Percentiles rank a stretch among this genome's conserved stretches.
phyloP scores from a whole-genome alignment of 2,329 filamentous ascomycete genomes.

The Nigrospora osmanthi region DNA sequence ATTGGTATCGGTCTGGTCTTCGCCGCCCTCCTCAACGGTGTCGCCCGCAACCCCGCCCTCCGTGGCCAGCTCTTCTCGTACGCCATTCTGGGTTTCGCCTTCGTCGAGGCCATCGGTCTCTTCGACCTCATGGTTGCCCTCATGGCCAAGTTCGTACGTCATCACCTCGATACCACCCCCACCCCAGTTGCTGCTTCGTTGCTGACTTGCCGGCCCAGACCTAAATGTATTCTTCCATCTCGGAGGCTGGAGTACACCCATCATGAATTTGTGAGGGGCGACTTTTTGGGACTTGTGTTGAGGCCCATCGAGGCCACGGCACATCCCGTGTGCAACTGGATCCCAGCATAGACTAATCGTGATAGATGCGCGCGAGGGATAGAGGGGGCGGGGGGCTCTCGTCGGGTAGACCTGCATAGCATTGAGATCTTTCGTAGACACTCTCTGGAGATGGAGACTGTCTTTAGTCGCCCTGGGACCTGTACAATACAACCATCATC shows the following conservation, averaged over 20 bases:
- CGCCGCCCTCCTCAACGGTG: conserved; percentile 79
- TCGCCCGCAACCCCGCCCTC: conserved; percentile 90
- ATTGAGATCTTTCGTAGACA: conserved; percentile 21
- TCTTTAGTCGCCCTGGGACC: conserved; percentile 9
- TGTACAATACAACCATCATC: conserved; percentile 15
- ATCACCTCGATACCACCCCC: conserved; percentile 6
- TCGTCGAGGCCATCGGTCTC: conserved; percentile 87
- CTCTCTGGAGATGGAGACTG: conserved; percentile 9
- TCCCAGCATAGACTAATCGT: conserved; percentile 26
- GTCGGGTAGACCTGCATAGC: conserved; percentile 20
- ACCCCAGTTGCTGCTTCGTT: conserved; percentile 3
- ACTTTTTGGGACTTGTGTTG: conserved; percentile 13
- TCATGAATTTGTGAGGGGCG: conserved; percentile 18
- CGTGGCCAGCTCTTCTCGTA: conserved; percentile 94
- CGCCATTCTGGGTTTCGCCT: conserved; percentile 92
- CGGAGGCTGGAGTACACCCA: conserved; percentile 18
- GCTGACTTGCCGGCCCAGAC: conserved; percentile 11
- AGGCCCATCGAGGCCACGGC: conserved; percentile 7
- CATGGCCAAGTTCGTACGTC: conserved; percentile 81
- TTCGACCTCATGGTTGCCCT: conserved; percentile 89
- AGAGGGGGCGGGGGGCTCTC: conserved; percentile 5
- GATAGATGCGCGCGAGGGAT: conserved; percentile 16
- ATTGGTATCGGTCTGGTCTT: conserved; percentile 95
- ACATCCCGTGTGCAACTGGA: conserved; percentile 19
- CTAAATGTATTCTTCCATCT: conserved; percentile 21